Base-by-base conservation (phyloP, 2,329 filamentous ascomycete genomes). In the Colletotrichum theobromicola region DNA sequence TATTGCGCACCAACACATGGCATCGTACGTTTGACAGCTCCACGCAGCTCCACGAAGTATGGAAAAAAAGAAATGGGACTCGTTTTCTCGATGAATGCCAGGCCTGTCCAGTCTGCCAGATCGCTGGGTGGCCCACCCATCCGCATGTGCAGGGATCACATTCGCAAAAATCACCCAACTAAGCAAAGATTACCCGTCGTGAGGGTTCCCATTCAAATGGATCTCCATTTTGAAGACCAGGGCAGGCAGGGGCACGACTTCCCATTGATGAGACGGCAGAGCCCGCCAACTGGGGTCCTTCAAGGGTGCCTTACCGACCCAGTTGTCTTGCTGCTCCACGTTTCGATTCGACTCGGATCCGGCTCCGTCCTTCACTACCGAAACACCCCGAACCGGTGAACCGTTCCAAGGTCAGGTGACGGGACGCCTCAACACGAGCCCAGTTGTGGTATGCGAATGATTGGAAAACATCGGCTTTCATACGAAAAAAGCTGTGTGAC, bases 241-340 rank as follows among this genome's bases (percentile, higher is more conserved):
- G 42, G 42, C 42, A 50, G 12, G 42, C 42, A 50, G 42, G 68
- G 73, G 37, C 24, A 46, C 34, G 46, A 50, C 73, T 58, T 68
- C 61, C 60, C 58, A 66, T 75, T 70, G 24, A 73, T 73, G 73
- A 75, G 73, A 75, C 73, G 73, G 73, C 73, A 75, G 73, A 74
- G 73, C 73, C 73, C 73, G 73, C 64, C 65, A 74, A 65, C 72
- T 50, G 69, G 72, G 72, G 63, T 63, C 21, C n/a, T 67, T 26
- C 69, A 72, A 50, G 68, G 68, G 55, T 72, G 15, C 58, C 69
- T 57, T 67, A 58, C 46, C 15, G 60, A 18, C 68, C 72, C 72
- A 67, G 26, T 67, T 50, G 63, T 72, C 21, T 26, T 42, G 30
- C 62, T 72, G 68, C 72, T 67, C 68, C 55, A 60, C 46, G 68